Evolutionary conservation across 441 rosid genomes (phyloP), one percentile per base, ranked within the genome.

Genomic region (Pelargonium citronellum): DNA sequence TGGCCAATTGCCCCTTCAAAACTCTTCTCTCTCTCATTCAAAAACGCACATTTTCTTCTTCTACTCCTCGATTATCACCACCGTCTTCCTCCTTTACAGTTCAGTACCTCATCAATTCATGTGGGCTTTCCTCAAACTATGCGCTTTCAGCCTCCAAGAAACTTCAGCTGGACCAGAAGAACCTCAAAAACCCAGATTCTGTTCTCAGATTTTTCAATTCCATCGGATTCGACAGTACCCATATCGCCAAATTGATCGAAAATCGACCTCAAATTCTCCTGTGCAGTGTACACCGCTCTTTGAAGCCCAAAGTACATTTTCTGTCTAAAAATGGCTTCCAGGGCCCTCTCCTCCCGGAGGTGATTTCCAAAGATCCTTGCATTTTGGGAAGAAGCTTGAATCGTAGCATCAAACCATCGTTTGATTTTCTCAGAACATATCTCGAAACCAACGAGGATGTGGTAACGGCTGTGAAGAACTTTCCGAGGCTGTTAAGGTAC

Each of bases 201-300:
- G 75, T 66, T 20, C 58, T 72, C n/a, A n/a, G 24, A 27, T 72
- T 72, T 22, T 11, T 66, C 11, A 43, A 67, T 39, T 72, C 69
- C 41, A 0, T 1, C 30, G 75, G 70, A 19, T 66, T 72, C 53
- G 66, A 43, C 22, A 8, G 66, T 4, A 67, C 70, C 4, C 75
- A 72, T 20, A 39, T 66, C 2, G 66, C 70, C 0, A 24, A 41
- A 16, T 53, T 72, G 5, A 65, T 72, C 43, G 13, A 68, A 20
- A 55, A 67, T 11, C 39, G n/a, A 12, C 70, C 75, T 17, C 5
- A 1, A 24, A 10, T 72, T 15, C 70, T 72, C 7, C 43, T 37
- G 4, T 66, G 37, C 55, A 27, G 46, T 0, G 39, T 58, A 22
- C 19, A 66, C 11, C 51, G 37, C 20, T 66, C 41, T 60, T 53